A percentile compares a stretch with the other conserved stretches of the same genome.
Conservation (phyloP, 2,329 filamentous ascomycete genomes). For the Fusarium napiforme region DNA sequence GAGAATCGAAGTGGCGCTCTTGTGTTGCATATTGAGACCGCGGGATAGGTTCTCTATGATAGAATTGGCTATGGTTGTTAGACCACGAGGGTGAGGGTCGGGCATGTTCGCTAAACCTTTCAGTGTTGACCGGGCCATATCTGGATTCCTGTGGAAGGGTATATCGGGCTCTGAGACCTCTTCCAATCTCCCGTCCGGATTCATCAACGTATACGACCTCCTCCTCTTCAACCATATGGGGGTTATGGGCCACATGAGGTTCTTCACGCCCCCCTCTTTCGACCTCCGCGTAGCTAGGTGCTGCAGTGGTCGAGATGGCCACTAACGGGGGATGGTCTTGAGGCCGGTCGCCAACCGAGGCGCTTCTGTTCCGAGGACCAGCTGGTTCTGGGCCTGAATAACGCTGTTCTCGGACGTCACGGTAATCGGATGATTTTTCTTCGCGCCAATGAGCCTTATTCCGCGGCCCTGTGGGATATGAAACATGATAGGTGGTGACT, state of each 20-base stretch:
- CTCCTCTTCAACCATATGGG: constrained; percentile 32
- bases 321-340: not conserved
- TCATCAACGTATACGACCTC: constrained; percentile 44
- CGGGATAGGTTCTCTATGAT: constrained; percentile 21
- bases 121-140: constrained; percentile 10
- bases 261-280: not conserved
- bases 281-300: constrained; percentile 12
- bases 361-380: constrained; percentile 27
- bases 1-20: constrained; percentile 13
- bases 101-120: constrained; percentile 3
- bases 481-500: not conserved
- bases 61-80: constrained; percentile 7
- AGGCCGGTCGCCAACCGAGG: constrained; percentile 32
- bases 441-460: constrained; percentile 12
- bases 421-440: constrained; percentile 19
- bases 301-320: not conserved
- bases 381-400: constrained; percentile 9
- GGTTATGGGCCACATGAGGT: constrained; percentile 2
- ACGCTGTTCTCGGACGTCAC: constrained; percentile 28
- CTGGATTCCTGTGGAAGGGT: constrained; percentile 18
- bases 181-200: constrained; percentile 40
- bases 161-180: constrained; percentile 33
- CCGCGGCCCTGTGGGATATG: not conserved
- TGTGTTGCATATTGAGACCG: constrained; percentile 15
- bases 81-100: constrained; percentile 16